These are phyloP conservation scores for Boletus vermiculosoides DNA, from an alignment of 768 basidiomycete genomes.

Conservation along the genomic window DNA sequence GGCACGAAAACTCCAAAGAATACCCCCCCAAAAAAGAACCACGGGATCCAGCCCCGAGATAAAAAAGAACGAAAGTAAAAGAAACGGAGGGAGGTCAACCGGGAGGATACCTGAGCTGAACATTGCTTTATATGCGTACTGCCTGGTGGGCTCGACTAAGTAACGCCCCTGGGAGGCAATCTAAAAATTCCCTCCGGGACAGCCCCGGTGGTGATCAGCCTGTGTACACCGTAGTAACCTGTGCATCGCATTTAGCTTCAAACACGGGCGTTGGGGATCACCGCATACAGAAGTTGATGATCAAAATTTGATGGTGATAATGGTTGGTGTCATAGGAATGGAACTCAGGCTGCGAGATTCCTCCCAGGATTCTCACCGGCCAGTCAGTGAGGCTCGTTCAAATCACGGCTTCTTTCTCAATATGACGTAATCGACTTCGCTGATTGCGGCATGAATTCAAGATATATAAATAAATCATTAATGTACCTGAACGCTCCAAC, in stretches of 20 bases:
- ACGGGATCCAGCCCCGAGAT: slow-evolving; percentile 21
- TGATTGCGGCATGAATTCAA: not conserved
- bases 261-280: not conserved
- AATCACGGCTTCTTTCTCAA: not conserved
- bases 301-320: not conserved
- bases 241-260: not conserved
- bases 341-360: not conserved
- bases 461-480: not conserved
- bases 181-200: not conserved
- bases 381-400: no score
- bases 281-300: not conserved
- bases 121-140: slow-evolving; percentile 16
- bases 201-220: not conserved
- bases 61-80: slow-evolving; percentile 8
- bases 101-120: not conserved
- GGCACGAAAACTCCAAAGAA: not conserved
- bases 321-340: not conserved
- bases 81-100: slow-evolving; percentile 12
- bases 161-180: not conserved
- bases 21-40: not conserved
- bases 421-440: not conserved
- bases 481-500: not conserved
- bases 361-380: no score
- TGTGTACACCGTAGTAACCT: not conserved
- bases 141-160: not conserved